A percentile compares a stretch with the other conserved stretches of the same genome.
Conservation (phyloP, 2,329 filamentous ascomycete genomes). For the Fonsecaea erecta region DNA sequence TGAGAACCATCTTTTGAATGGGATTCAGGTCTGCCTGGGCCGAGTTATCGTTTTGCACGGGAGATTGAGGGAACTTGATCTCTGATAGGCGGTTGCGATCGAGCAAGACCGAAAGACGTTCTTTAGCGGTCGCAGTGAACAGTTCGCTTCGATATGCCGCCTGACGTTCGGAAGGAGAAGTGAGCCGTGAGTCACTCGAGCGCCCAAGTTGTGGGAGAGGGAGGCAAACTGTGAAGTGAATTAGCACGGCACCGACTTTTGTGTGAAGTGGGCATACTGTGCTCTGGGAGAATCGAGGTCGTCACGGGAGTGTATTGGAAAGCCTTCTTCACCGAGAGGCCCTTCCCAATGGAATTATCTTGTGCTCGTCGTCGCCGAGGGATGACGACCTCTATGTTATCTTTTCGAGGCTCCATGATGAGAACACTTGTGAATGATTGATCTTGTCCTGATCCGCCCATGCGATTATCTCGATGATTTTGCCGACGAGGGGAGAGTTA, state of each 20-base stretch:
- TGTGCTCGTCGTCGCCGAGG: constrained; percentile 25
- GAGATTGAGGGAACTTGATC: constrained; percentile 31
- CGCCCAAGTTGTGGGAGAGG: constrained; percentile 31
- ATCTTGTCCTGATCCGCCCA: neutral
- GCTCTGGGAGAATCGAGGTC: constrained; percentile 49
- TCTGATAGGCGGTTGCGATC: constrained; percentile 30
- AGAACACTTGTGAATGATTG: constrained; percentile 7
- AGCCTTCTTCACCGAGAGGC: constrained; percentile 53
- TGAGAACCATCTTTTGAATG: constrained; percentile 31
- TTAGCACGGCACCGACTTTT: neutral
- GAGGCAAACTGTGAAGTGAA: constrained; percentile 30
- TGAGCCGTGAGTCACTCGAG: constrained; percentile 23
- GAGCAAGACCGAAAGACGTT: constrained; percentile 27
- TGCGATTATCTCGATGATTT: neutral
- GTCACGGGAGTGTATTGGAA: constrained; percentile 57
- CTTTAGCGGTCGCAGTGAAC: constrained; percentile 24
- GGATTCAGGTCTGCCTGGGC: constrained; percentile 25
- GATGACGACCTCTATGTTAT: constrained; percentile 49
- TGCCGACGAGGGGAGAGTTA: neutral
- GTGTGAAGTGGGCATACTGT: constrained; percentile 40
- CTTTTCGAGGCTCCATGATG: neutral
- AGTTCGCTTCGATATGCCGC: constrained; percentile 23
- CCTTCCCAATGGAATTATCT: constrained; percentile 31
- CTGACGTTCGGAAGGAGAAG: constrained; percentile 27
- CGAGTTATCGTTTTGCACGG: constrained; percentile 19